Base-by-base conservation (phyloP, 1,139 yeast species). In the Candida buenavistaensis region DNA sequence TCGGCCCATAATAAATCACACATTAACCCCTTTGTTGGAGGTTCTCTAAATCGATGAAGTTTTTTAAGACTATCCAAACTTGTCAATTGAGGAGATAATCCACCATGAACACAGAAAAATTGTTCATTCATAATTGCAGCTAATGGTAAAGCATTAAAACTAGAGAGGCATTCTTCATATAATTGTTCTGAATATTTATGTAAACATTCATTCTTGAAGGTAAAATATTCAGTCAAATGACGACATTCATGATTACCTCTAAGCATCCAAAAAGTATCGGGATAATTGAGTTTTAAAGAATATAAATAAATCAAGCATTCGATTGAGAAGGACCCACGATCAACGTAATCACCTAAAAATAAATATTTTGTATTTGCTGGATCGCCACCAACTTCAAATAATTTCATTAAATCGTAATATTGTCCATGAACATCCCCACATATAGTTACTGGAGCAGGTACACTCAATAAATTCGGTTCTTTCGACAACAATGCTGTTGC, bases 371-470 rank as follows among this genome's bases (percentile, higher is more conserved):
- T 84, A 23, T 57, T 64, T 11, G 70, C 72, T 3, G 97, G 97
- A 54, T 83, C 82, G 2, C 97, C 98, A 24, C 97, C 96, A 16
- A 90, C 95, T 55, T 92, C 97, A 57, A 92, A 88, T 33, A 92
- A 64, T 59, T 90, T 90, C 79, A 90, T 75, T 48, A 92, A 70
- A 59, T 92, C 98, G 54, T 78, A 92, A 59, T 79, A 88, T 58
- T 92, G 98, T 6, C 98, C 98, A 59, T 92, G 98, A 19, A 92
- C 75, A 59, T 92, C 98, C 36, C 98, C 97, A 64, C 97, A 90
- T 2, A 92, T 89, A 1, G 97, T 90, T 4, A 92, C 88, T 1
- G 98, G 98, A 0, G 97, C 95, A 2, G 90, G 90, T 2, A 92
- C 85, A 20, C 74, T 74, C 38, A 92, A 64, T 50, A 92, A 58